These are phyloP conservation scores for Kwoniella mangroviensis DNA, from an alignment of 768 basidiomycete species.

Conservation along the genomic window DNA sequence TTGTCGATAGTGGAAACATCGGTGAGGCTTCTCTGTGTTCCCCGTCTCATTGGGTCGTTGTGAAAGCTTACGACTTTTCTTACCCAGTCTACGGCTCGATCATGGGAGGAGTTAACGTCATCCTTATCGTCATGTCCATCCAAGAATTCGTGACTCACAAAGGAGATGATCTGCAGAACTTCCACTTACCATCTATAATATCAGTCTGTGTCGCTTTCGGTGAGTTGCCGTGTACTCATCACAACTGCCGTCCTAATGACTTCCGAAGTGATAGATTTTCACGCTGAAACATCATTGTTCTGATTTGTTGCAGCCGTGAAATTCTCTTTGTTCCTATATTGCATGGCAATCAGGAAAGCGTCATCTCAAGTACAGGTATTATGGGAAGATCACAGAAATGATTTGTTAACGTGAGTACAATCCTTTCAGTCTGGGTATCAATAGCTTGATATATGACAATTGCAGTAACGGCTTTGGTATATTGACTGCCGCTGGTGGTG, in stretches of 20 bases:
- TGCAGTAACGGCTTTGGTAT: constrained; percentile 58
- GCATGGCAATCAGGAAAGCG: constrained; percentile 73
- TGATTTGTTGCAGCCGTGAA: constrained; percentile 61
- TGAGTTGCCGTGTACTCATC: constrained; percentile 58
- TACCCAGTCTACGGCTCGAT: constrained; percentile 72
- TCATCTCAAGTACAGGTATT: constrained; percentile 93
- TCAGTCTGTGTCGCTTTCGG: constrained; percentile 83
- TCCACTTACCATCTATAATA: constrained; percentile 81
- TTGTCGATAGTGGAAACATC: constrained; percentile 35
- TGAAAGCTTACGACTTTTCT: too few relatives aligned
- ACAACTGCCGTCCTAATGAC: background rate
- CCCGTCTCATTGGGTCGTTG: too few relatives aligned
- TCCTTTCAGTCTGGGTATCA: too few relatives aligned
- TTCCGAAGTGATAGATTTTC: too few relatives aligned
- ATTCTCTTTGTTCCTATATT: constrained; percentile 83
- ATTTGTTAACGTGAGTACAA: constrained; percentile 80
- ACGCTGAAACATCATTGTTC: too few relatives aligned
- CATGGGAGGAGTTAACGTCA: constrained; percentile 89
- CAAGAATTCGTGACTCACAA: constrained; percentile 69
- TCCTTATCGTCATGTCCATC: constrained; percentile 85
- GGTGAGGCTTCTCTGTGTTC: constrained; percentile 15
- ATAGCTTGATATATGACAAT: too few relatives aligned
- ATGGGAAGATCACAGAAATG: constrained; percentile 96
- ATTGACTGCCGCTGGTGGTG: constrained; percentile 58
- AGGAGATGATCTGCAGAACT: constrained; percentile 63